Base-by-base conservation (phyloP, 805 yeast species). In the Candida piceae region DNA sequence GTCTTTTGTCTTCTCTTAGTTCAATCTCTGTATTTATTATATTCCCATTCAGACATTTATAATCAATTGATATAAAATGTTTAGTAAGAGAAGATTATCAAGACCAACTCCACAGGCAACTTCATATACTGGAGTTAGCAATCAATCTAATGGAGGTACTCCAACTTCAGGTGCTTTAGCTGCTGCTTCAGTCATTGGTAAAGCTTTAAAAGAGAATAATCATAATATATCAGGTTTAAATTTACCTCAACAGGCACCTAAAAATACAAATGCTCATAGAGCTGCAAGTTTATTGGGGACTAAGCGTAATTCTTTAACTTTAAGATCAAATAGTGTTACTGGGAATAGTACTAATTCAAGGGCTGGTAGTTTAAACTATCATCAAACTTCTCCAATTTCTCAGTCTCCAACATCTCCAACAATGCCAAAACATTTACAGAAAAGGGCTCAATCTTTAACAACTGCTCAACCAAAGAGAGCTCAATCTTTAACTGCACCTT, bases 121-220 rank as follows among this genome's bases (percentile, higher is more conserved):
- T 7, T 47, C 58, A 1, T 46, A 50, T 32, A 44, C 51, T 13
- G 48, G 50, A 9, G 53, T 46, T 35, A 37, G 45, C 30, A 27
- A 35, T 17, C 44, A 37, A 20, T 29, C 50, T 8, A 32, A 32
- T n/a, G 40, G 49, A 20, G 25, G 52, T 8, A 44, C 53, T 3
- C 63, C 69, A 8, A 62, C 65, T 40, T 61, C 75, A 3, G 72
- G 72, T 33, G 84, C 84, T 1, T 46, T 78, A 18, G 84, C 83
- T 6, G 84, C 84, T 18, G 84, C 84, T 3, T 59, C 74, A 7
- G 75, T 75, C 4, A 69, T 74, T 40, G 79, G 79, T 2, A 59
- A 60, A 35, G 76, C 78, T 1, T 40, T 72, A 35, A 64, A 62
- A 45, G 60, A 68, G 42, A 58, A 56, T 32, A 50, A 53, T 37